Conservation (phyloP, 176 grass and related monocot species). For the Eremochloa ophiuroides region DNA sequence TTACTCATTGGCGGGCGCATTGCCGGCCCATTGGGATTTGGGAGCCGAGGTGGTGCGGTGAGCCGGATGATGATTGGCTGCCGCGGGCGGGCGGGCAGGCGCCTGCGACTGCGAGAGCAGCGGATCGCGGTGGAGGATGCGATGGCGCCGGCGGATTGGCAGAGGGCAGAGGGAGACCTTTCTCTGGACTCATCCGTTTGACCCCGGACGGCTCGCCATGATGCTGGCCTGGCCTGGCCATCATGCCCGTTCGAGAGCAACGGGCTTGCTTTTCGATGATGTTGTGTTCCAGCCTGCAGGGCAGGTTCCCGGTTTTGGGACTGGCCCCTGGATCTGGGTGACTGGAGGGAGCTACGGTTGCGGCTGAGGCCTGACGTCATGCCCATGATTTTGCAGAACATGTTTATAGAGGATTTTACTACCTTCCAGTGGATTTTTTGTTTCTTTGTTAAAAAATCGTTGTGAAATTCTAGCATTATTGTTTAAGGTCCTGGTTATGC, state of each 20-base stretch:
- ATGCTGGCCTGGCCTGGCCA: conserved; percentile 12
- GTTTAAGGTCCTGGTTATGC: too few relatives aligned
- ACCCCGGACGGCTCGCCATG: conserved; percentile 18
- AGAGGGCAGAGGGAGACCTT: background rate
- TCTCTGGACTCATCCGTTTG: conserved; percentile 39
- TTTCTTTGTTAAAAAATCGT: too few relatives aligned
- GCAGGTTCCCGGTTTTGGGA: conserved; percentile 27
- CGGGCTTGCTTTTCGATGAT: background rate
- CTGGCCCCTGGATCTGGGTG: background rate
- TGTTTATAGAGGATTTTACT: too few relatives aligned
- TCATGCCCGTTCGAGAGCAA: conserved; percentile 5
- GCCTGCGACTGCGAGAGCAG: background rate
- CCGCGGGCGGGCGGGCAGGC: conserved; percentile 6
- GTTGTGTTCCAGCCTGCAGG: conserved; percentile 29
- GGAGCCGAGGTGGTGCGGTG: background rate
- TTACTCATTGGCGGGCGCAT: too few relatives aligned
- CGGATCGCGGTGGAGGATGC: background rate
- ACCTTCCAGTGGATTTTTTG: too few relatives aligned
- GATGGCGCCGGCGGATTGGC: conserved; percentile 1
- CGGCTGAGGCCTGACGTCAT: background rate
- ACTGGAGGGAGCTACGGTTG: background rate
- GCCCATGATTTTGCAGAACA: background rate
- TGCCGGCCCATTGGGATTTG: background rate
- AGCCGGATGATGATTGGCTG: conserved; percentile 50
- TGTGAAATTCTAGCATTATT: background rate